Evolutionary conservation across 257 asterid species (phyloP), one percentile per base, ranked within the genome.

Genomic region (Solanum arcanum): DNA sequence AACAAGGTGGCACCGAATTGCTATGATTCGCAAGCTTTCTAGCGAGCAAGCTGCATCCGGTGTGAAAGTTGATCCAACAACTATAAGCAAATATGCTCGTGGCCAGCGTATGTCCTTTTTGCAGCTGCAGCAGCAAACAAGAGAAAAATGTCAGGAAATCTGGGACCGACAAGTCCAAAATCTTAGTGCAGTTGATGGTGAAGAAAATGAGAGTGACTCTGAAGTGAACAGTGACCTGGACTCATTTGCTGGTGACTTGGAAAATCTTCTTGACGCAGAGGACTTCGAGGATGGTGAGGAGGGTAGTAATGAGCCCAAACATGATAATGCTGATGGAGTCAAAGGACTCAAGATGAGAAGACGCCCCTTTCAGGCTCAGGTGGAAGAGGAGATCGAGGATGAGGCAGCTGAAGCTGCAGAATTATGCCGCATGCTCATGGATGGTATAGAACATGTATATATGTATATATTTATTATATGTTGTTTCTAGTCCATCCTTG

Each of bases 1-100:
- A 90, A 95, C 99, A 46, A 91, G 99, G 89, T 97, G 99, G 99
- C 99, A 97, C 90, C 92, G 99, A 75, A 96, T 97, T 91, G 99
- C 99, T 86, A 87, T 93, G 91, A 97, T 97, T 84, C 98, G 99
- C 88, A 97, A 96, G 93, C 94, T 97, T 89, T 97, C 99, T 52
- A 97, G 99, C 37, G 99, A 97, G 92, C 99, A 97, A 95, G 99
- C 99, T 78, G 98, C 98, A 82, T 91, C 99, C 35, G 99, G 98
- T 89, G 95, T 93, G 70, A 94, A 96, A 93, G 99, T 96, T 86
- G 99, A 97, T 91, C 94, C 98, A 88, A 95, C 98, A 86, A 93
- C 98, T 33, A 97, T 96, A 86, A 95, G 99, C 95, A 97, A 97
- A 91, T 96, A 93, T 91, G 99, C 99, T 85, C 97, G 99, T 83